Conservation (phyloP, 805 yeast species). For the Schwanniomyces pseudopolymorphus region DNA sequence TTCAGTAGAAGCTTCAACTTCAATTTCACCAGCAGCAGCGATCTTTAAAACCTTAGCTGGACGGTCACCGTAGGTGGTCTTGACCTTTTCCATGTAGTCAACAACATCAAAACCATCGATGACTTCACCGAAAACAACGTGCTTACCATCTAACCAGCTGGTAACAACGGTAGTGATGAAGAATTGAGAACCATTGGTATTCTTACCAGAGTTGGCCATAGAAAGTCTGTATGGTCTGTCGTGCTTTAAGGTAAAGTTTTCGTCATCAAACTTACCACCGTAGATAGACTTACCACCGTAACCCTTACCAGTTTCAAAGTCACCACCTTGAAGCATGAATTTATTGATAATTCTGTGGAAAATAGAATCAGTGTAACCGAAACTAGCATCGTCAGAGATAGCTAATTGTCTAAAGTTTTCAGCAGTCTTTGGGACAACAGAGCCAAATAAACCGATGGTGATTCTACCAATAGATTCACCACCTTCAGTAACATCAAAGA, state of each 20-base stretch:
- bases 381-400: slow-evolving; percentile 55
- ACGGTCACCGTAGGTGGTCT: slow-evolving; percentile 62
- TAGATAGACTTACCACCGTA: slow-evolving; percentile 81
- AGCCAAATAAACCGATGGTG: slow-evolving; percentile 84
- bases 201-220: slow-evolving; percentile 78
- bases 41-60: slow-evolving; percentile 70
- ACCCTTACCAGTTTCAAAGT: slow-evolving; percentile 69
- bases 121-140: slow-evolving; percentile 96
- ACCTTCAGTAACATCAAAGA: slow-evolving; percentile 82
- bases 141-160: slow-evolving; percentile 89
- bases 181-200: slow-evolving; percentile 90
- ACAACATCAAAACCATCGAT: slow-evolving; percentile 85
- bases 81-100: slow-evolving; percentile 66
- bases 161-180: slow-evolving; percentile 92
- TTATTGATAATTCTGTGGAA: slow-evolving; percentile 75
- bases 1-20: slow-evolving; percentile 21
- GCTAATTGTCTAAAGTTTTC: slow-evolving; percentile 84
- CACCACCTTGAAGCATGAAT: slow-evolving; percentile 89
- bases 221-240: slow-evolving; percentile 67
- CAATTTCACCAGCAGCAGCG: slow-evolving; percentile 69
- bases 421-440: slow-evolving; percentile 59
- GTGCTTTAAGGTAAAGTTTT: slow-evolving; percentile 69
- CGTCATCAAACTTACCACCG: slow-evolving; percentile 74
- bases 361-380: slow-evolving; percentile 60
- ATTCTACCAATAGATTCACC: slow-evolving; percentile 76